Base-by-base conservation (phyloP, 2,329 filamentous ascomycete species). In the Colletotrichum falcatum region DNA sequence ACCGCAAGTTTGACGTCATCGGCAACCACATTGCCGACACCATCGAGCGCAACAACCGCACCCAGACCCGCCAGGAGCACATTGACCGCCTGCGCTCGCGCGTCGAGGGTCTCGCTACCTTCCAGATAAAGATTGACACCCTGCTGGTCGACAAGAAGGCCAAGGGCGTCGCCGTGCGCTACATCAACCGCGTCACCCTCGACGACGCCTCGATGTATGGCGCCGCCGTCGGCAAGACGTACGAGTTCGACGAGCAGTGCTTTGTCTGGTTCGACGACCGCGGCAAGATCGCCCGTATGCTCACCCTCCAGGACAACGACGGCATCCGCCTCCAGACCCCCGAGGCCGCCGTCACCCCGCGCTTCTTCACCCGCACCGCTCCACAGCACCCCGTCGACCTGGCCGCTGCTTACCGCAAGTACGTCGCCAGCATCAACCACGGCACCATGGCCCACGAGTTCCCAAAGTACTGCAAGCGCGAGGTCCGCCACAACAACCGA, bases 341-440 rank as follows among this genome's bases (percentile, higher is more conserved):
- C 7, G 55, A 60, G 51, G 68, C 68, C 1, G 51, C 51, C n/a
- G 61, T 35, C 11, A 71, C 68, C 30, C 68, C 68, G 1, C 60
- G 42, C 26, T 71, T 71, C 33, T 37, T 71, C 18, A 71, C 51
- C 30, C 35, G 68, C 9, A 59, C 37, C 18, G 23, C 66, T 6
- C 68, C 64, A 3, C 16, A 44, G 14, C 23, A 68, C 20, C 68
- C 64, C 6, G 51, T 71, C 20, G 64, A 71, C 3, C 14, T 71
- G 5, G 28, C 28, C 2, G 48, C 58, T 2, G 18, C 62, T 11
- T 81, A 81, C 66, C 68, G 71, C 11, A 71, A 64, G 2, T 81
- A 81, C 71, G 75, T 81, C 48, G 61, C 67, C 20, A 75, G 76
- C 71, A 79, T 82, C 72, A 81, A 81, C 66, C 71, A 65, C 26